Conservation (phyloP, 2,329 filamentous ascomycete genomes). For the Metarhizium sp. region DNA sequence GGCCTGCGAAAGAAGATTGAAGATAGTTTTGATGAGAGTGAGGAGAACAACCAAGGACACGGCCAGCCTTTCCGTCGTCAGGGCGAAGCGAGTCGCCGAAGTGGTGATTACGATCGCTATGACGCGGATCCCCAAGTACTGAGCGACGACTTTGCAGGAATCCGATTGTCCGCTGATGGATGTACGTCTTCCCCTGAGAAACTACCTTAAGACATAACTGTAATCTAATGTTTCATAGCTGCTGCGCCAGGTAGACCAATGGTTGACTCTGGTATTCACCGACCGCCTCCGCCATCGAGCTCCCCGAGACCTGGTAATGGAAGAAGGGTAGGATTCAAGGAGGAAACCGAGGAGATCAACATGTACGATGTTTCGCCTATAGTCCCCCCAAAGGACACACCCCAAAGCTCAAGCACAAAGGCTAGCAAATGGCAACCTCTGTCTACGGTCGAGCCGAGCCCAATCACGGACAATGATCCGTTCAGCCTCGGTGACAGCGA, state of each 20-base stretch:
- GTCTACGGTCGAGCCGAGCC: constrained; percentile 69
- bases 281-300: constrained; percentile 46
- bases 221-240: constrained; percentile 8
- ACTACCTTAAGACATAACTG: not conserved
- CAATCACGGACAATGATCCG: constrained; percentile 84
- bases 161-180: constrained; percentile 52
- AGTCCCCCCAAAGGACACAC: constrained; percentile 41
- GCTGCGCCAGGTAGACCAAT: constrained; percentile 23
- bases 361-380: constrained; percentile 60
- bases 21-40: constrained; percentile 70
- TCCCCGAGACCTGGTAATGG: constrained; percentile 40
- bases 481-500: constrained; percentile 96
- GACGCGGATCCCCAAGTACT: constrained; percentile 90
- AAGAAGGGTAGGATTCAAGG: constrained; percentile 48
- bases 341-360: constrained; percentile 66
- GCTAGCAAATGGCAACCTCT: constrained; percentile 96
- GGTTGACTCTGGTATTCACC: constrained; percentile 73
- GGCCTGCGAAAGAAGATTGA: constrained; percentile 90
- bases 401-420: constrained; percentile 45
- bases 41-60: constrained; percentile 28
- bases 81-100: constrained; percentile 57
- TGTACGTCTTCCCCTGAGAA: constrained; percentile 35
- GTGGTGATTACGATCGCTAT: constrained; percentile 83
- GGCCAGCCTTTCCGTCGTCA: constrained; percentile 36
- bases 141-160: constrained; percentile 76